phyloP scores from a whole-genome alignment of 352 stramenopile genomes.

The Pythium diclinum region DNA sequence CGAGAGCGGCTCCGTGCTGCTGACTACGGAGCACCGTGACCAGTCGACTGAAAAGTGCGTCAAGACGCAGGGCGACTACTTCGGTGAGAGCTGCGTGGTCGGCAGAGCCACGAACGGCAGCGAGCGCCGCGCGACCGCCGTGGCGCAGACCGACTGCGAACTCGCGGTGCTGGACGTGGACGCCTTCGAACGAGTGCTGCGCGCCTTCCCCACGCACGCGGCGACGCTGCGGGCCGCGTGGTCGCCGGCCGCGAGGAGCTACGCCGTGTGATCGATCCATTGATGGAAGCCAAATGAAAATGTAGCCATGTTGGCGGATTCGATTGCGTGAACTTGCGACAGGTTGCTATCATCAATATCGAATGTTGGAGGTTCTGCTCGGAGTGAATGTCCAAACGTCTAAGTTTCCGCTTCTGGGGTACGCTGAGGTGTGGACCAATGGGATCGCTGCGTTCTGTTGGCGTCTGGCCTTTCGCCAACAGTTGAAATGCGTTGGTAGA shows the following conservation, averaged over 20 bases:
- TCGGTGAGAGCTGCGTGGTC: conserved; percentile 29
- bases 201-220: conserved; percentile 21
- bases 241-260: conserved; percentile 12
- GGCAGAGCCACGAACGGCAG: conserved; percentile 14
- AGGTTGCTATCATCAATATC: neutral
- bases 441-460: conserved; percentile 1
- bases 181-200: conserved; percentile 21
- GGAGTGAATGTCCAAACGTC: conserved; percentile 11
- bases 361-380: neutral
- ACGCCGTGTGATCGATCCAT: conserved; percentile 16
- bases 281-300: neutral
- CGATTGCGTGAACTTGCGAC: neutral
- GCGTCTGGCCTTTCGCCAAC: neutral
- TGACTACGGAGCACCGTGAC: conserved; percentile 19
- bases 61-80: conserved; percentile 25
- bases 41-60: neutral
- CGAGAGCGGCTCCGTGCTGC: conserved; percentile 23
- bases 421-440: conserved; percentile 9
- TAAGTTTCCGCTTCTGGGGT: conserved; percentile 9
- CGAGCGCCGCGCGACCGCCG: conserved; percentile 22
- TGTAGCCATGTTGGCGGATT: neutral
- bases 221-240: conserved; percentile 19
- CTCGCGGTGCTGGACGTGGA: conserved; percentile 26
- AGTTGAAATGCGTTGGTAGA: conserved; percentile 22
- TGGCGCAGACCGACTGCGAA: conserved; percentile 16